phyloP scores from a whole-genome alignment of 495 filamentous ascomycete genomes.

The Daldinia grandis region DNA sequence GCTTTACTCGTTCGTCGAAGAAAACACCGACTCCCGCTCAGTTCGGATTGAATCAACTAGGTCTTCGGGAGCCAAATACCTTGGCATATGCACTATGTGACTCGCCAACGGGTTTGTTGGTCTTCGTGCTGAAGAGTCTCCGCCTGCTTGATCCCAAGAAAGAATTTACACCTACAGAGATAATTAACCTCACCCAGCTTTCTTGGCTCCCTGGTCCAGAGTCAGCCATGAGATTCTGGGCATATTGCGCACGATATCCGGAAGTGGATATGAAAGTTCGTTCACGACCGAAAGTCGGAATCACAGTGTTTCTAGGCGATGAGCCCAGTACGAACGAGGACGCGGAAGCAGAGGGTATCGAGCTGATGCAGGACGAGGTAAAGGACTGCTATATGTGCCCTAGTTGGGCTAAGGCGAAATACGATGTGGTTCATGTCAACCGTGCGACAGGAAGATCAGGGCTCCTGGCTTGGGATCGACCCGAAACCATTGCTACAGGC shows the following conservation, averaged over 20 bases:
- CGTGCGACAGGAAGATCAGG: slow-evolving; percentile 46
- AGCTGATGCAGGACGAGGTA: slow-evolving; percentile 8
- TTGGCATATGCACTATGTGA: slow-evolving; percentile 63
- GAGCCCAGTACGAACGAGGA: slow-evolving; percentile 17
- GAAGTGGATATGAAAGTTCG: slow-evolving; percentile 32
- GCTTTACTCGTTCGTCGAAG: slow-evolving; percentile 17
- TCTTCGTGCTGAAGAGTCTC: slow-evolving; percentile 54
- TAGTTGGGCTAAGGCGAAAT: slow-evolving; percentile 53
- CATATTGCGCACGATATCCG: slow-evolving; percentile 47
- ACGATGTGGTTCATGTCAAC: slow-evolving; percentile 52
- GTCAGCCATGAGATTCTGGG: slow-evolving; percentile 56
- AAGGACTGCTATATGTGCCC: slow-evolving; percentile 51
- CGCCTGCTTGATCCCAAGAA: slow-evolving; percentile 43
- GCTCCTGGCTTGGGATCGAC: slow-evolving; percentile 54
- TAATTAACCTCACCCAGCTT: slow-evolving; percentile 56
- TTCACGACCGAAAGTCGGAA: slow-evolving; percentile 47
- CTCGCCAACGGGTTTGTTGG: slow-evolving; percentile 60
- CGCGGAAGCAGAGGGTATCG: slow-evolving; percentile 12
- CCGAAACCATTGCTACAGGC: slow-evolving; percentile 51
- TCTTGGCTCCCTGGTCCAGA: slow-evolving; percentile 63
- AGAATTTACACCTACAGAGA: slow-evolving; percentile 50
- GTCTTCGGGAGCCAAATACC: slow-evolving; percentile 56
- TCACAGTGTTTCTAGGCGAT: slow-evolving; percentile 55
- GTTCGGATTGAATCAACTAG: slow-evolving; percentile 37
- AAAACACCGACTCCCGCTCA: slow-evolving; percentile 27